These are phyloP conservation scores for Sarcodon aspratus DNA, from an alignment of 768 basidiomycete species.

Conservation along the genomic window DNA sequence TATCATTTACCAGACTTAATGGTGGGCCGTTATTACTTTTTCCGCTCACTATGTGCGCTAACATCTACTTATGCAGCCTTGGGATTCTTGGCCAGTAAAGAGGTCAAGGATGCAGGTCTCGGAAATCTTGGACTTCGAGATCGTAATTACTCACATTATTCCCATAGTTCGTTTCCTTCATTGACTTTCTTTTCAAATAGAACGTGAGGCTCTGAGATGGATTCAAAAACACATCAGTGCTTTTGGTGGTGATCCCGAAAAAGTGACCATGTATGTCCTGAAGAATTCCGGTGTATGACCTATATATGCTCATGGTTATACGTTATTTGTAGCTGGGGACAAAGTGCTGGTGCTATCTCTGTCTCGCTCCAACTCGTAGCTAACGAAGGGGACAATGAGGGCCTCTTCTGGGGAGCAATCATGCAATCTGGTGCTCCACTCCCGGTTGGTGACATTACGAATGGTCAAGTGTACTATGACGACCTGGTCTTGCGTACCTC, in stretches of 20 bases:
- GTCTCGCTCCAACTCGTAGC: constrained; percentile 16
- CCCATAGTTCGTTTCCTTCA: not conserved
- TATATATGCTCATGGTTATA: constrained; percentile 35
- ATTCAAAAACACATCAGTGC: constrained; percentile 26
- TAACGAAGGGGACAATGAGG: constrained; percentile 12
- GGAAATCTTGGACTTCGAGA: constrained; percentile 43
- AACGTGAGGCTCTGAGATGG: constrained; percentile 33
- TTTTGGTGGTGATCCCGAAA: constrained; percentile 33
- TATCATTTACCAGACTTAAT: not conserved
- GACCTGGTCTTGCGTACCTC: constrained; percentile 23
- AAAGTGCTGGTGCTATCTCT: constrained; percentile 27
- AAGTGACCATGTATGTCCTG: constrained; percentile 27
- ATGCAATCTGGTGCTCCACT: constrained; percentile 16
- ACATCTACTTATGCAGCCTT: constrained; percentile 16
- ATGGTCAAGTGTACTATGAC: constrained; percentile 28
- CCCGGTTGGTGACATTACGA: constrained; percentile 6
- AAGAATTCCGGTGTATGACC: constrained; percentile 26
- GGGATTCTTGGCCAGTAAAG: constrained; percentile 30
- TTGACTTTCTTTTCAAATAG: constrained; percentile 4
- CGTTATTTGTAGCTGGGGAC: constrained; percentile 37
- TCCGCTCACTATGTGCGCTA: not conserved
- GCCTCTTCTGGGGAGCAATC: constrained; percentile 23
- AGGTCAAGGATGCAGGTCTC: constrained; percentile 25
- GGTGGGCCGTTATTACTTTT: not conserved
- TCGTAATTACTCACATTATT: constrained; percentile 17